Base-by-base conservation (phyloP, 257 asterid species). In the Lithospermum erythrorhizon region DNA sequence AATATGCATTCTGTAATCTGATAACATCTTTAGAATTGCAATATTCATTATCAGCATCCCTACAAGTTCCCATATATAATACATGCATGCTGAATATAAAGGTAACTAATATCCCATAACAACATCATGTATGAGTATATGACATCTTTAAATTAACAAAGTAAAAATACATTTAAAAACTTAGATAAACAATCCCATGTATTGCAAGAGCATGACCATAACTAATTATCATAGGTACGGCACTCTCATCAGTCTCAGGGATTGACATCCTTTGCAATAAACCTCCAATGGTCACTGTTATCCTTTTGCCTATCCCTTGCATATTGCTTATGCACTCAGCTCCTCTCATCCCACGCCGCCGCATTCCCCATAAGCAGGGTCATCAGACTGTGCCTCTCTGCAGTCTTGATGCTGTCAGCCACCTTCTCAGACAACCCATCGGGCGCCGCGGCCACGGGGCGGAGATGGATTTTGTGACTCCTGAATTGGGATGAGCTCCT, bases 281-380 rank as follows among this genome's bases (percentile, higher is more conserved):
- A 53, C 65, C 83, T 88, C 97, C 73, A 88, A 60, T 2, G 82
- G 86, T 91, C 98, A 6, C 79, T 29, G 9, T 41, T 41, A 1
- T 66, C 72, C 78, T 88, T 86, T 61, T 55, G 59, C 85, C 64
- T 79, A 77, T 88, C 98, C 91, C 85, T 69, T 0, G 95, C 95
- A 58, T 91, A 89, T 81, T 19, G 86, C 95, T 14, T 97, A 97
- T 21, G 97, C 97, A 64, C 97, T 88, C 77, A 89, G 90, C 86
- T 91, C 98, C 93, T 91, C 98, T 80, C 97, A 65, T 91, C 97
- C 98, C 98, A 91, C 17, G 95, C 94, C 22, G 98, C 98, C 48
- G 75, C 98, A 91, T 85, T 91, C 95, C 17, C 95, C 95, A 76
- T 86, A 77, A 1, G 53, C 78, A 0, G 95, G 87, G 58, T 88